Base-by-base conservation (phyloP, 176 grass and related monocot species). In the Carex kokanica region DNA sequence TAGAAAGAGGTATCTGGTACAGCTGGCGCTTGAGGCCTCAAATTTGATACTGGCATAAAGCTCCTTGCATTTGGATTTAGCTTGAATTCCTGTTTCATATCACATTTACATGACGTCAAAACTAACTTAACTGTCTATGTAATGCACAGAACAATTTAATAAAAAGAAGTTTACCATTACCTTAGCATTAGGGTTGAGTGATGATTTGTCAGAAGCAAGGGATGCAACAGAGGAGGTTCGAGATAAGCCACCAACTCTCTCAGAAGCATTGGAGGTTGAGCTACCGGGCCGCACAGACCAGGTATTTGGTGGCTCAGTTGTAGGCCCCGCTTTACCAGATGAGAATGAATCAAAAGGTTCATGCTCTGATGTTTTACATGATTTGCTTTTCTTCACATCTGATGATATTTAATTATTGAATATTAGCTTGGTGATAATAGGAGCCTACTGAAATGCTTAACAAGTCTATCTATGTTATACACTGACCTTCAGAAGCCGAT, bases 101-200 rank as follows among this genome's bases (percentile, higher is more conserved):
- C 24, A 56, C 51, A 78, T 32, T 78, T 31, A 78, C 51, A 78
- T 78, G 25, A 56, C 6, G 43, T 67, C 78, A 81, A 64, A 64
- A 6, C 36, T 38, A 38, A 38, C 36, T 16, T 60, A 38, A 80
- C 36, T 43, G 40, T 15, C 63, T 67, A 29, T 12, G n/a, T 27
- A 25, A 82, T 51, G 45, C 63, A 47, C 63, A 47, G 27, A 65
- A 65, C 12, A 67, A 65, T 14, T 17, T 38, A 38, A 38, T 6
- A 38, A 47, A n/a, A 66, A 64, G 0, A 67, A 51, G 5, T 24
- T 61, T 25, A 64, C 78, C 27, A 36, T 34, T 73, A 88, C 86
- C 70, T 88, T 88, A 54, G 86, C 86, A 68, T 88, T 84, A 45
- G 86, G 86, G 27, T 88, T 88, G 31, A 88, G 67, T 74, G 86